Evolutionary conservation across 2,329 filamentous ascomycete genomes (phyloP), one percentile per base, ranked within the genome.

Genomic region (Stachybotrys elegans): DNA sequence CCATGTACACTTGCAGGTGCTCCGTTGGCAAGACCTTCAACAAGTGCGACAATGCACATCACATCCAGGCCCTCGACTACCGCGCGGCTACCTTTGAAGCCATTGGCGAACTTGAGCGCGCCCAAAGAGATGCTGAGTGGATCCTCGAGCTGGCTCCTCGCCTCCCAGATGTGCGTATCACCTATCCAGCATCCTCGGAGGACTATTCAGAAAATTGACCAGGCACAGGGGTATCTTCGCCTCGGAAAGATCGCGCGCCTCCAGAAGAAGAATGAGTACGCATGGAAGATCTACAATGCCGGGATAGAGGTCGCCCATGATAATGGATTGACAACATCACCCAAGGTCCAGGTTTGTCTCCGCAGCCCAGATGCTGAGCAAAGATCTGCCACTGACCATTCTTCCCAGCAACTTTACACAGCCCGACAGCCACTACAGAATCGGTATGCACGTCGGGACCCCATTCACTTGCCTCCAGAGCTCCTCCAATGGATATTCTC

Each of bases 41-140:
- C 42, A 67, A 68, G 44, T 71, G 69, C 38, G 58, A 65, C 43
- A 60, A 67, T 13, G 43, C 44, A 2, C 37, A 60, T 8, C 69
- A 71, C 42, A 58, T 70, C 31, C 60, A 65, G 44, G 67, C 68
- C 3, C 54, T 71, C 11, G 67, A 70, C 50, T 66, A 68, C 43
- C 58, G 67, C 4, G 65, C 67, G 16, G 67, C 66, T 3, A 65
- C 63, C 0, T 69, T 68, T 43, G 66, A 70, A 45, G 60, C 60
- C 19, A 52, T 70, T 29, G 52, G 56, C 7, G 61, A 68, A 43
- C 53, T 70, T 3, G 61, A 58, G 5, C 61, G 63, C 20, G 69
- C 69, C 13, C 59, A 54, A 46, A 58, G 49, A 25, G 68, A 71
- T 43, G 68, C 69, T 8, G 63, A 67, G 51, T 71, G 68, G 66